Evolutionary conservation across 371 early-diverging fungal genomes (phyloP).

Genomic region (Quaeritorhiza haematococci): DNA sequence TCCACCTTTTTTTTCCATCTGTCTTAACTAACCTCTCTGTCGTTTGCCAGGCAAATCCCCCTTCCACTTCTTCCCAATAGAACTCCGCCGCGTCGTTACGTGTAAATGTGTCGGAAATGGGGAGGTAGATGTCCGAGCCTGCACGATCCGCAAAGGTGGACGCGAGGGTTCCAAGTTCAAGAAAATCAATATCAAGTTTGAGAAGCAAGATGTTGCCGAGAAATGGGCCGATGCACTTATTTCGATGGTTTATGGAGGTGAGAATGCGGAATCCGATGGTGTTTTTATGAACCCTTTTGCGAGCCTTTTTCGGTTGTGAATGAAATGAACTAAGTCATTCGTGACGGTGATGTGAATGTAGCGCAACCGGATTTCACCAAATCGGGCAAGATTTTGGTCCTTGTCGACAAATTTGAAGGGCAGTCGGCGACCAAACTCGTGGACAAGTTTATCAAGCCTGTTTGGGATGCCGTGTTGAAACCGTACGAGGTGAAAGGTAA

Average conservation of each 20-base stretch:
- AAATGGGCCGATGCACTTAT: constrained; percentile 23
- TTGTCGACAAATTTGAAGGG: constrained; percentile 40
- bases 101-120: constrained; percentile 11
- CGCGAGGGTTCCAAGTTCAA: constrained; percentile 36
- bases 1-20: neutral
- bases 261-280: no score
- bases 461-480: constrained; percentile 27
- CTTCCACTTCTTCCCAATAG: constrained; percentile 34
- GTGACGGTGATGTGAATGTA: no score
- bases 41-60: constrained; percentile 18
- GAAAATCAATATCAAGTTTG: constrained; percentile 25
- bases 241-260: constrained; percentile 34
- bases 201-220: constrained; percentile 12
- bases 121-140: constrained; percentile 26
- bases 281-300: no score
- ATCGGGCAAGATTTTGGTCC: constrained; percentile 29
- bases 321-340: no score
- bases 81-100: constrained; percentile 30
- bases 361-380: no score
- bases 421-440: constrained; percentile 32
- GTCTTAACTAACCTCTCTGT: no score
- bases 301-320: no score
- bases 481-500: constrained; percentile 34
- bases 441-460: constrained; percentile 40
- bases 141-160: constrained; percentile 29